Base-by-base conservation (phyloP, 495 filamentous ascomycete genomes). In the Margaritispora aquatica region DNA sequence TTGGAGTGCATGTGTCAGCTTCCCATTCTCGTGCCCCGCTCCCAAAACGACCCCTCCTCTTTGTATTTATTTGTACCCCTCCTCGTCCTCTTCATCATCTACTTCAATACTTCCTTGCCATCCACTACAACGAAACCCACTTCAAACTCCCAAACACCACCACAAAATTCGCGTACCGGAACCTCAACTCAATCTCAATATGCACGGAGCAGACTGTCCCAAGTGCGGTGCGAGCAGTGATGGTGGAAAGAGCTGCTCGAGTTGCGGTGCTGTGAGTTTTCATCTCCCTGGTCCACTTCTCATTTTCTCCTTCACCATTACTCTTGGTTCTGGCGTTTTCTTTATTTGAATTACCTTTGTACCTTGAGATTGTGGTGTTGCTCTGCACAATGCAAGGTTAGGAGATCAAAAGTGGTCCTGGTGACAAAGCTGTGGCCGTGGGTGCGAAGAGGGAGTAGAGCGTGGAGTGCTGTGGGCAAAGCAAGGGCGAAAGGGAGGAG, bases 191-290 rank as follows among this genome's bases (percentile, higher is more conserved):
- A n/a, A n/a, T n/a, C n/a, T n/a, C 58, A 67, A 62, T 19, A 66
- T 66, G 63, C 63, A 68, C 63, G 61, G 61, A 7, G 19, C 55
- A n/a, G 53, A 31, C 47, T 68, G 66, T 52, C 66, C 66, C 24
- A 66, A 57, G 55, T 68, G 66, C 41, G 66, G 66, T 31, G 61
- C 63, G 26, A 26, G 52, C 15, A 41, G 51, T 31, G 47, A 65
- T 44, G 55, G 56, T 13, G 47, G 26, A 24, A 68, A 68, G 66
- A 57, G 26, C 47, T 68, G 66, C 54, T 27, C 46, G 21, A 62
- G 57, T 26, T 68, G 66, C 27, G 66, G 66, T 27, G 66, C 66
- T 60, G 66, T 68, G 49, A 31, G 66, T 66, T 41, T 23, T 47
- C n/a, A n/a, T n/a, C n/a, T n/a, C n/a, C n/a, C n/a, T n/a, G n/a